Percentiles rank a stretch among this genome's conserved stretches.
These are phyloP conservation scores for Acidiella bohemica DNA, from an alignment of 495 filamentous ascomycete species.

Conservation along the genomic window DNA sequence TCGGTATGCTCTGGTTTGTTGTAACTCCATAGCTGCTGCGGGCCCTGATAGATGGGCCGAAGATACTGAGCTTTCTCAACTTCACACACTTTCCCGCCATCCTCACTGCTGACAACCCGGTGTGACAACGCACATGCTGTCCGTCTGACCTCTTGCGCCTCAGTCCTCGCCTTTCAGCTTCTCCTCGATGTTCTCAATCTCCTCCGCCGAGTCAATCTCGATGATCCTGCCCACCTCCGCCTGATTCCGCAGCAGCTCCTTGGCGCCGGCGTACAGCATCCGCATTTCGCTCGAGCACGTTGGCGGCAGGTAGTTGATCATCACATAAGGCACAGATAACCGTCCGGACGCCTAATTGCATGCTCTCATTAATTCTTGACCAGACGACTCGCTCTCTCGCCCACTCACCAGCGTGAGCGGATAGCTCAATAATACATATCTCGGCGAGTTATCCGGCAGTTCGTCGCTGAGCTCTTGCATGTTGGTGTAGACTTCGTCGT, in stretches of 20 bases:
- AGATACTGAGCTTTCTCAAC: no score
- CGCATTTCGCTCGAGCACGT: conserved; percentile 71
- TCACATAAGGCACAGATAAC: conserved; percentile 67
- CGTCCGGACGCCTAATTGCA: conserved; percentile 52
- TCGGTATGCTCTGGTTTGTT: no score
- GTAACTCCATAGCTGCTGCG: no score
- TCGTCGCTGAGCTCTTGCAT: conserved; percentile 72
- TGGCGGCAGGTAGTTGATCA: conserved; percentile 82
- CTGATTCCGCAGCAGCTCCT: conserved; percentile 85
- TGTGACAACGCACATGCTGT: no score
- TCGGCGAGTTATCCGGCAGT: conserved; percentile 80
- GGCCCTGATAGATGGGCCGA: no score
- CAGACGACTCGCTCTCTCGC: no score
- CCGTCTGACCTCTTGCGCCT: no score
- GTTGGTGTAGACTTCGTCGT: conserved; percentile 64
- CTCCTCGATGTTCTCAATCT: conserved; percentile 58
- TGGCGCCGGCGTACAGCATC: conserved; percentile 92
- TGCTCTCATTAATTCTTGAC: no score
- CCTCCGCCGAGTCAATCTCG: conserved; percentile 63
- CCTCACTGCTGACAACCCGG: no score
- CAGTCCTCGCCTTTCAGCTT: conserved; percentile 37
- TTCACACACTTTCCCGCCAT: no score
- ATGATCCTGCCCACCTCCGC: conserved; percentile 71
- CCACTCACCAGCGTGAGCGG: conserved; percentile 68
- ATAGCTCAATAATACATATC: conserved; percentile 81